Base-by-base conservation (phyloP, 164 flowering plant genomes). In the Houttuynia cordata region DNA sequence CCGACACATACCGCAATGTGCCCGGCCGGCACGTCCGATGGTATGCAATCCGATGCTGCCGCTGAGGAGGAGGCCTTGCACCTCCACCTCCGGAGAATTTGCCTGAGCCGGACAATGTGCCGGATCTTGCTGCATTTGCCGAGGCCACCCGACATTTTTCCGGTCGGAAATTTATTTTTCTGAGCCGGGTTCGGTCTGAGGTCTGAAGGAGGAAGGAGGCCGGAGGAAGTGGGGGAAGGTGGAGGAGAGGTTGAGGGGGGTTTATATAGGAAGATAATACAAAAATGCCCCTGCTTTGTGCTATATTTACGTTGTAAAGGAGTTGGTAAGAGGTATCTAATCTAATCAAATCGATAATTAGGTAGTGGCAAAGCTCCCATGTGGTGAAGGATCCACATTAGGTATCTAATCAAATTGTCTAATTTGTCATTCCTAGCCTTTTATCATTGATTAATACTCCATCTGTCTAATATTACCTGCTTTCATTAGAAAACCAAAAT, bases 1-100 rank as follows among this genome's bases (percentile, higher is more conserved):
- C 97, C 97, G 21, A 87, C 97, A 47, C 74, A 70, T 58, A 90
- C 83, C 10, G 88, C 90, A 64, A 84, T 84, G 75, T 82, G 82
- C 24, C 89, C 89, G 6, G 91, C 79, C 0, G 96, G 96, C 0
- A 87, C 91, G 54, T 85, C 95, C 20, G 85, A 63, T 8, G 95
- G 37, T 0, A 45, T 18, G 56, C 73, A 64, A n/a, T 0, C 78
- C 68, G 74, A n/a, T n/a, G 67, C 49, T 17, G 77, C 70, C 1
- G 74, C 58, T 9, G 74, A 66, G 10, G 62, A 49, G 21, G 80
- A 67, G 24, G 91, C 92, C 64, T 84, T 85, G 68, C 58, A 67
- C 24, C 90, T 71, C 96, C 96, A 88, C 22, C 81, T 77, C 51
- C 83, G 78, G 41, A 88, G 84, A 81, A 88, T 62, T 51, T 84